phyloP scores from a whole-genome alignment of 179 eudicot species.

The Sideroxylon spinosum region DNA sequence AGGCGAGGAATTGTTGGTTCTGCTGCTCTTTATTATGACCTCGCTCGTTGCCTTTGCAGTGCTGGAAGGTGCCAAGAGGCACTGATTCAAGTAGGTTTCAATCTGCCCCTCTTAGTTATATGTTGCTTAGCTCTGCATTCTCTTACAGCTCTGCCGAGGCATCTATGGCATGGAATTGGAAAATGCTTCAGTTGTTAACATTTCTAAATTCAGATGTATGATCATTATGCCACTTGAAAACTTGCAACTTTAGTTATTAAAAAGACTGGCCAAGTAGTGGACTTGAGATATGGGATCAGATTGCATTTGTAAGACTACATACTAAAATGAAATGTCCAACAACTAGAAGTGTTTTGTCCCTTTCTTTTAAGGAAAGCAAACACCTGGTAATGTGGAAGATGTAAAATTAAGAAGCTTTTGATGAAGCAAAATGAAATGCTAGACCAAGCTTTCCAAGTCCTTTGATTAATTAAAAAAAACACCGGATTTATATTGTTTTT shows the following conservation, averaged over 20 bases:
- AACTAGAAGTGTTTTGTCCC: not conserved
- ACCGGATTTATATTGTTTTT: no score
- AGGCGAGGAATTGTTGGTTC: slow-evolving; percentile 73
- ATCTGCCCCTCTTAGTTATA: not conserved
- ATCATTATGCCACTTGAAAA: not conserved
- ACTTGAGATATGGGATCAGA: not conserved
- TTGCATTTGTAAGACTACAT: not conserved
- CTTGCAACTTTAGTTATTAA: not conserved
- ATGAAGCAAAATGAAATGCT: no score
- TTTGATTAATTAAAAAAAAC: no score
- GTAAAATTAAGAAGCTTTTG: no score
- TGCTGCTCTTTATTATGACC: slow-evolving; percentile 85
- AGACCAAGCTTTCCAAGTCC: no score
- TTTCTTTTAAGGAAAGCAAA: not conserved
- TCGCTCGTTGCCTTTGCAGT: slow-evolving; percentile 96
- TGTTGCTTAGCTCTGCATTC: not conserved
- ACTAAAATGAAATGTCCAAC: not conserved
- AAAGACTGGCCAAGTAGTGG: not conserved
- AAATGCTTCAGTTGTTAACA: not conserved
- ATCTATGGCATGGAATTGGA: slow-evolving; percentile 8
- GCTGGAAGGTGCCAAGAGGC: slow-evolving; percentile 91
- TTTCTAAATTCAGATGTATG: not conserved
- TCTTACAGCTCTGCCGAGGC: not conserved
- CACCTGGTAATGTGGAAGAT: not conserved
- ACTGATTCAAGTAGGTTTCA: slow-evolving; percentile 52